Evolutionary conservation across 495 filamentous ascomycete species (phyloP).

Genomic region (Xylaria cubensis): DNA sequence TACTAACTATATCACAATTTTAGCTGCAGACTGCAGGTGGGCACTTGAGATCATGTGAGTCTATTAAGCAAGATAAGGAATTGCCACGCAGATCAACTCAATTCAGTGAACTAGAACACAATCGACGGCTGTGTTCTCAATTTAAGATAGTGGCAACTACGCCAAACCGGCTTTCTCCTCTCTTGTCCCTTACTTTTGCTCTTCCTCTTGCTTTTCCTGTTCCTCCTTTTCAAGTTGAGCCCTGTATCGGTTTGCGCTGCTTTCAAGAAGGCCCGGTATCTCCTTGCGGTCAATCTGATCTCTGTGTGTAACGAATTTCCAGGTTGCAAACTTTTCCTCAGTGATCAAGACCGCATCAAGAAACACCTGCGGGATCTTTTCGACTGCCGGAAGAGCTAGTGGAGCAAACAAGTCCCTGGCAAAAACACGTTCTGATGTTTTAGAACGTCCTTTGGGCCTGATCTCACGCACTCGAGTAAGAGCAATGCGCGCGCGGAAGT

Average conservation of each 20-base stretch:
- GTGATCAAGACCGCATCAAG: background rate
- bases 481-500: background rate
- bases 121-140: background rate
- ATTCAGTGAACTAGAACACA: background rate
- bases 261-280: background rate
- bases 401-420: background rate
- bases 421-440: background rate
- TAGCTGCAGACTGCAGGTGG: background rate
- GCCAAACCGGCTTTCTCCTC: background rate
- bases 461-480: background rate
- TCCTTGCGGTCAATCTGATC: background rate
- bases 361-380: conserved; percentile 1
- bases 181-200: background rate
- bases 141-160: background rate
- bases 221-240: background rate
- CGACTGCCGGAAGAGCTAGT: background rate
- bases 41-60: background rate
- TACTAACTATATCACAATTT: background rate
- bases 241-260: background rate
- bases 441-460: background rate
- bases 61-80: background rate
- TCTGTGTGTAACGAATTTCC: background rate
- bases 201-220: background rate
- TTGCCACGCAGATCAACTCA: background rate
- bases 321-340: background rate